Conservation (phyloP, 371 early-diverging fungal genomes). For the Mucor lusitanicus region DNA sequence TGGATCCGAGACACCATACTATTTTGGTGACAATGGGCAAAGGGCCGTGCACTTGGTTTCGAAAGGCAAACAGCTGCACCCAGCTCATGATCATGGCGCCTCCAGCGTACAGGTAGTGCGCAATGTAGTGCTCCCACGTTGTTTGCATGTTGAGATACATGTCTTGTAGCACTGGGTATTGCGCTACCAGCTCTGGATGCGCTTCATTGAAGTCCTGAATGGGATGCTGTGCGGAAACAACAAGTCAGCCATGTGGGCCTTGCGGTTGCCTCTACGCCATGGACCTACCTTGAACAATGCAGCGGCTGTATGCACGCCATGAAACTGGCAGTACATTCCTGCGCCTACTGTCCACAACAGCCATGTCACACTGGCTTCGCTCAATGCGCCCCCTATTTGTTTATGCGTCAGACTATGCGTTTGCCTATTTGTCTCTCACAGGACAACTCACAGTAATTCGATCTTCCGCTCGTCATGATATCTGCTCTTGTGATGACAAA, state of each 20-base stretch:
- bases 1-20: slow-evolving; percentile 35
- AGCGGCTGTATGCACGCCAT: slow-evolving; percentile 49
- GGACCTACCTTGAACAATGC: slow-evolving; percentile 54
- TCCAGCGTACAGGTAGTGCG: slow-evolving; percentile 63
- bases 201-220: slow-evolving; percentile 44
- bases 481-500: slow-evolving; percentile 43
- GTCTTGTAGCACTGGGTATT: slow-evolving; percentile 41
- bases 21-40: slow-evolving; percentile 18
- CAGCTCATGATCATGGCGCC: slow-evolving; percentile 62
- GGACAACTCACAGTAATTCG: slow-evolving; percentile 28
- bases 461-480: slow-evolving; percentile 27
- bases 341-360: slow-evolving; percentile 44
- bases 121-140: slow-evolving; percentile 58
- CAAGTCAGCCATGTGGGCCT: too few relatives aligned
- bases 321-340: slow-evolving; percentile 48
- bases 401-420: background rate
- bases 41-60: slow-evolving; percentile 44
- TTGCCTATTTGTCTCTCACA: background rate
- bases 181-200: slow-evolving; percentile 35
- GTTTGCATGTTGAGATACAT: slow-evolving; percentile 57
- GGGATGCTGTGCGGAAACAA: slow-evolving; percentile 41
- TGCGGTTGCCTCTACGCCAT: too few relatives aligned
- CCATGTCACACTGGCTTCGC: slow-evolving; percentile 39
- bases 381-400: slow-evolving; percentile 29
- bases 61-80: slow-evolving; percentile 53